A percentile compares a stretch with the other conserved stretches of the same genome.
Conservation (phyloP, 2,329 filamentous ascomycete genomes). For the Calonectria pteridis region DNA sequence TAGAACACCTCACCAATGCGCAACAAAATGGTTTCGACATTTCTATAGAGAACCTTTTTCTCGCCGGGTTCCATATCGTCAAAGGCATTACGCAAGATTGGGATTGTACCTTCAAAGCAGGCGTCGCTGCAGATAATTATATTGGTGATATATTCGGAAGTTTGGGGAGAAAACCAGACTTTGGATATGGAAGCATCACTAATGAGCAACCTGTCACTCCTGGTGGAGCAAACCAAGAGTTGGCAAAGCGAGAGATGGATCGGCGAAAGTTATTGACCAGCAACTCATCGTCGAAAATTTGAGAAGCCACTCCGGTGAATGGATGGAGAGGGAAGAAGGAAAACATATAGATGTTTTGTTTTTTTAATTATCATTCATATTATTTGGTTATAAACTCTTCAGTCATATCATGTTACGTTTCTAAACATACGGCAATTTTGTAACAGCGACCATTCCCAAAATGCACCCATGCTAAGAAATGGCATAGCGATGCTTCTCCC, state of each 20-base stretch:
- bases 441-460: background rate
- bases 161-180: slow-evolving; percentile 74
- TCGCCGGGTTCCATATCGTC: slow-evolving; percentile 74
- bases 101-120: slow-evolving; percentile 68
- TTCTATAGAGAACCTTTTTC: slow-evolving; percentile 75
- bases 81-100: slow-evolving; percentile 72
- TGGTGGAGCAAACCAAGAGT: slow-evolving; percentile 25
- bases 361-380: background rate
- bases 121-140: slow-evolving; percentile 73
- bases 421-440: background rate
- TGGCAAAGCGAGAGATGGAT: slow-evolving; percentile 47
- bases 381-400: background rate
- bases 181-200: slow-evolving; percentile 67
- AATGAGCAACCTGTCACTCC: slow-evolving; percentile 49
- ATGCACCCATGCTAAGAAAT: background rate
- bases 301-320: background rate
- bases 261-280: slow-evolving; percentile 42
- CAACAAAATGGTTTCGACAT: slow-evolving; percentile 74
- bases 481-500: background rate
- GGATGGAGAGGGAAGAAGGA: too few species aligned
- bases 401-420: background rate
- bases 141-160: slow-evolving; percentile 79
- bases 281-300: slow-evolving; percentile 40
- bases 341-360: background rate
- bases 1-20: slow-evolving; percentile 70